Base-by-base conservation (phyloP, 2,329 filamentous ascomycete species). In the Rutstroemia sp. region DNA sequence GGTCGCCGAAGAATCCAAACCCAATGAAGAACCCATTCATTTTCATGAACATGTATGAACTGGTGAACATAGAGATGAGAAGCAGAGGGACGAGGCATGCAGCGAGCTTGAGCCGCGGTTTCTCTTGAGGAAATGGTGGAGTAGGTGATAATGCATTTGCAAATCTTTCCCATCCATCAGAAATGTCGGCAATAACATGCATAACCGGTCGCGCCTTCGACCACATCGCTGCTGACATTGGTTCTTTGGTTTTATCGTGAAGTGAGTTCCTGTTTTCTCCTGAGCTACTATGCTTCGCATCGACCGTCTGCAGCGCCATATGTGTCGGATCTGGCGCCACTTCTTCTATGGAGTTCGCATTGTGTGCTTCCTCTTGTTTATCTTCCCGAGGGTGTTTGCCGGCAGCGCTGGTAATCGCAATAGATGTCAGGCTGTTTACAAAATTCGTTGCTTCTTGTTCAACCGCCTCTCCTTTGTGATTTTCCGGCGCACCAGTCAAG, bases 381-480 rank as follows among this genome's bases (percentile, higher is more conserved):
- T 87, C 82, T 3, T 76, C 78, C 67, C 87, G 81, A 0, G 88
- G 87, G 61, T 91, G 83, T 67, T 91, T 90, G 1, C 89, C 89
- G 0, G 85, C 83, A 2, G 88, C 88, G 62, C 86, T 88, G 49
- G 85, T 86, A 18, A 92, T 72, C 1, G 88, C 85, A 5, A 94
- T 81, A 30, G 82, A 79, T 8, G 85, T 82, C 52, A 94, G 83
- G 37, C 85, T 81, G 54, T 85, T 86, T 3, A 94, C 85, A 60
- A 95, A 86, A 67, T 90, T 92, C 63, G 81, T 86, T 1, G 90
- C 90, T 69, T 95, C 90, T 59, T 88, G 82, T 69, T 95, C 90
- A 1, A 90, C 87, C 0, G 88, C 88, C 69, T 94, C 89, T 25
- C 90, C 90, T 67, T 90, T 86, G 71, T 90, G 82, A 62, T 90